Evolutionary conservation across 306 rosid genomes (phyloP), one percentile per base, ranked within the genome.

Genomic region (Cicer chorassanicum): DNA sequence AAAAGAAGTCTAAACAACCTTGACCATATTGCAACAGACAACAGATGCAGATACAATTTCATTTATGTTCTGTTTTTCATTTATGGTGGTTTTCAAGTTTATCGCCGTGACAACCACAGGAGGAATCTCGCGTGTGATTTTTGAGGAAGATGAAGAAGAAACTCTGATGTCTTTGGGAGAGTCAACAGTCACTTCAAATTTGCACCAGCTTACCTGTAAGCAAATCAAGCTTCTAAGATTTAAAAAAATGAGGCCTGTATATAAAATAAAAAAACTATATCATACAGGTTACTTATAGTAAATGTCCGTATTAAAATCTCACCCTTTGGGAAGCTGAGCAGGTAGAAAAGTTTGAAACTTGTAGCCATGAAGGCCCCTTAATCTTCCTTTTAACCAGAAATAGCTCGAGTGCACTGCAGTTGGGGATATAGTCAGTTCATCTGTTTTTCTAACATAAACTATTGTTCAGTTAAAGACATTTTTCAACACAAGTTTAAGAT

Each of bases 181-280:
- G 77, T 86, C 90, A 74, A 90, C 87, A 39, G 64, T 80, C 81
- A 92, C 96, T 84, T 92, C 98, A 84, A 90, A 94, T 84, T 94
- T 90, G 92, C 97, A 94, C 96, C 99, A 94, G 88, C 98, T 92
- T 73, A 94, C 96, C 99, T 94, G 89, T 51, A 46, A 77, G 68
- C 44, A 77, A 83, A 77, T 36, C 74, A 65, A 67, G 59, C 16
- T 77, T 60, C 78, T 54, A 74, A 42, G 42, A 50, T 71, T 69
- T 70, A 79, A 68, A 72, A 74, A 75, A 29, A 14, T 42, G 72
- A 34, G 40, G 50, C 61, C 11, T 15, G 15, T 6, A 51, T 38
- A 60, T 8, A 57, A 44, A 60, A 53, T 19, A 13, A 14, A 59
- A 59, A 62, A 63, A 39, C 44, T 77, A 65, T 21, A 64, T 55